Base-by-base conservation (phyloP, 495 filamentous ascomycete genomes). In the Talaromyces proteolyticus region DNA sequence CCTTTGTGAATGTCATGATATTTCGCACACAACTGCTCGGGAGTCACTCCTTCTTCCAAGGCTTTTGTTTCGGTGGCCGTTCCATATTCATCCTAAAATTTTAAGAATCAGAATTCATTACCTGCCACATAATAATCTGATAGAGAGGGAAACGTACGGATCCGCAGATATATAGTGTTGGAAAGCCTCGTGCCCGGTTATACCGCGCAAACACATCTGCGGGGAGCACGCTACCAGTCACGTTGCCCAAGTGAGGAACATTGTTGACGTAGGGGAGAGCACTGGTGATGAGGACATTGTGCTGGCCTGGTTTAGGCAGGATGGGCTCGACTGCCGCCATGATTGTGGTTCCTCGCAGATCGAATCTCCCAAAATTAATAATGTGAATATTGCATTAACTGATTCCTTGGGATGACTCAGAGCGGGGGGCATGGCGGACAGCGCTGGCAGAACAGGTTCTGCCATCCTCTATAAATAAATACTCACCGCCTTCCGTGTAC, bases 251-350 rank as follows among this genome's bases (percentile, higher is more conserved):
- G 69, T 96, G 92, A 45, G 92, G 93, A 8, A 94, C 88, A 68
- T 96, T 96, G 72, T 97, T 97, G 45, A 95, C 91, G 62, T 96
- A 97, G 38, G 89, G 87, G 26, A 90, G 59, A 38, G 86, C 84
- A 49, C 79, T 84, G 10, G 64, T 86, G 40, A 85, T 76, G 34
- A 85, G 41, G 11, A 66, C 44, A 47, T 66, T 66, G 5, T 51
- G 50, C 23, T 64, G 17, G 34, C 62, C 63, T 18, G 42, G 21
- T 26, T 53, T n/a, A n/a, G 63, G 63, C 20, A 66, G 48, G 0
- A 56, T 60, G 21, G 52, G 46, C 17, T 6, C 38, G 34, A 10
- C 40, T 42, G 8, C 14, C 14, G 29, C 14, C 29, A 34, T 34
- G 29, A 14, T 34, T 34, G 29, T 10, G 29, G 29, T 10, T 34